Evolutionary conservation across 139 green algal genomes (phyloP).

Genomic region (Auxenochlorella pyrenoidosa): DNA sequence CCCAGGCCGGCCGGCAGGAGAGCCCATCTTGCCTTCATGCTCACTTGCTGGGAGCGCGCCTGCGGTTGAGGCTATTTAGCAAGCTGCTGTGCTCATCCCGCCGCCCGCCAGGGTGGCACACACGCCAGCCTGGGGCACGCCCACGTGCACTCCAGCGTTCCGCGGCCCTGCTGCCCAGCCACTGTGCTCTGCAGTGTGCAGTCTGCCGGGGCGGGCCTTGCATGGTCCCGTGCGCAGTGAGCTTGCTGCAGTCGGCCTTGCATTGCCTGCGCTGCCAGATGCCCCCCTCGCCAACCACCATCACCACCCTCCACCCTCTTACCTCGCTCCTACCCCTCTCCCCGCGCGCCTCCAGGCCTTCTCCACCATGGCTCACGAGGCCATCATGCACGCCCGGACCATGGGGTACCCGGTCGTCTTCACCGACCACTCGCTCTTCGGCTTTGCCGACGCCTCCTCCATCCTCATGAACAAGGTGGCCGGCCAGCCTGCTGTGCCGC

Average conservation of each 20-base stretch:
- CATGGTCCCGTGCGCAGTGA: no score
- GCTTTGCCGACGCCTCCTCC: slow-evolving; percentile 87
- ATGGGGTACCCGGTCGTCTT: slow-evolving; percentile 90
- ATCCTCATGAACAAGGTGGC: slow-evolving; percentile 91
- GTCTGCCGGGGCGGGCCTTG: no score
- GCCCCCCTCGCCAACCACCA: not conserved
- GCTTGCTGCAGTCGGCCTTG: no score
- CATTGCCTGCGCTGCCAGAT: no score
- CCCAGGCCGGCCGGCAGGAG: slow-evolving; percentile 32
- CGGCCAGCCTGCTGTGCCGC: no score
- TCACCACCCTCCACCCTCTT: no score
- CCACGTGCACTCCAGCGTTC: not conserved
- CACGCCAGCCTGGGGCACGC: not conserved
- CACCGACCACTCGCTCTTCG: slow-evolving; percentile 98
- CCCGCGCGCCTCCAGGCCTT: slow-evolving; percentile 75
- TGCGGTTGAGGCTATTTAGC: no score
- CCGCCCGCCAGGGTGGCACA: no score
- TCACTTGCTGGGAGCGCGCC: no score
- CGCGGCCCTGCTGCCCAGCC: not conserved
- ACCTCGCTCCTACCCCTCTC: not conserved
- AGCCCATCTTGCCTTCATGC: no score
- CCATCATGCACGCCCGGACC: slow-evolving; percentile 81
- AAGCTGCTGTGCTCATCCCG: no score
- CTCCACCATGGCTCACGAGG: slow-evolving; percentile 85
- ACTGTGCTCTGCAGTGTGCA: no score